phyloP scores from a whole-genome alignment of 129 eudicot genomes.

The Artemisia annua region DNA sequence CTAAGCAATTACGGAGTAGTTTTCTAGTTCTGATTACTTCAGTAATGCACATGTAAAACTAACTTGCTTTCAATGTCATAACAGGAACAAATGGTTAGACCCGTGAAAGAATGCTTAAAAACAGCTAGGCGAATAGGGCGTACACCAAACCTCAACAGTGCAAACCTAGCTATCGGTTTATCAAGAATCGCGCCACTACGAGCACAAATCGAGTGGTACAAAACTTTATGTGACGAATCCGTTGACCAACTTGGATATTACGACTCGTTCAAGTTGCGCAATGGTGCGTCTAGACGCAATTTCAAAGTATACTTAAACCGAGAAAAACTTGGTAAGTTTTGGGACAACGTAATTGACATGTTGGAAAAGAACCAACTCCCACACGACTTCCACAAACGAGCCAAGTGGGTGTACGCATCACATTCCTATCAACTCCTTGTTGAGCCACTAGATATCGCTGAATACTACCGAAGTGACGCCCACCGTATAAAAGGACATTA shows the following conservation, averaged over 20 bases:
- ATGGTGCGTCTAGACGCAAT: constrained; percentile 60
- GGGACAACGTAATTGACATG: constrained; percentile 66
- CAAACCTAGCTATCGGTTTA: constrained; percentile 61
- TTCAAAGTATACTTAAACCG: constrained; percentile 56
- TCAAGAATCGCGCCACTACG: constrained; percentile 66
- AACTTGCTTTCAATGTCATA: background rate
- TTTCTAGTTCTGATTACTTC: no score
- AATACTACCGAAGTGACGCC: constrained; percentile 60
- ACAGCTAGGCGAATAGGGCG: constrained; percentile 72
- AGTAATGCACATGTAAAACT: background rate
- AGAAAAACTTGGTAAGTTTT: constrained; percentile 60
- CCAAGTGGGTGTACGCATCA: constrained; percentile 53
- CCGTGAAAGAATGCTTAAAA: constrained; percentile 61
- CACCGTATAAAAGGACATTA: constrained; percentile 67
- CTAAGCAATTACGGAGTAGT: no score
- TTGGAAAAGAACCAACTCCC: constrained; percentile 78
- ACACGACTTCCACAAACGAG: constrained; percentile 60
- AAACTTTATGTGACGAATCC: constrained; percentile 67
- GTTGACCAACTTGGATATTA: constrained; percentile 82
- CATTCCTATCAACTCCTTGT: constrained; percentile 65
- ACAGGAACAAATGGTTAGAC: constrained; percentile 52
- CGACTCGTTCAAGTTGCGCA: constrained; percentile 56
- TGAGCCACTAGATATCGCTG: constrained; percentile 93
- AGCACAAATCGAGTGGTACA: constrained; percentile 91
- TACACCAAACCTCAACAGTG: constrained; percentile 74